These are phyloP conservation scores for Glycyrrhiza uralensis DNA, from an alignment of 306 rosid genomes.

Conservation along the genomic window DNA sequence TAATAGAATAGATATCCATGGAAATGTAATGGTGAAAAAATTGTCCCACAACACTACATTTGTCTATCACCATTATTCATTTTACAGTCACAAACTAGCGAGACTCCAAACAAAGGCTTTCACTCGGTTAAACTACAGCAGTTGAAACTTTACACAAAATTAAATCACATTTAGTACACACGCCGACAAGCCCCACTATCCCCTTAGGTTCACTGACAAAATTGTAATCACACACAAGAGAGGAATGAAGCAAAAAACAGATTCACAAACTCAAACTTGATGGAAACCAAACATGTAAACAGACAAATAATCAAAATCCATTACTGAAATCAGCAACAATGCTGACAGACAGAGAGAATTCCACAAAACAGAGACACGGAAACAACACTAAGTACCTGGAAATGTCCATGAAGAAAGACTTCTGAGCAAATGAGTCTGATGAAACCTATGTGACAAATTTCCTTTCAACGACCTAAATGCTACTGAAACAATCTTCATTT, in stretches of 20 bases:
- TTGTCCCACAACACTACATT: not conserved
- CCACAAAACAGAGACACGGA: not conserved
- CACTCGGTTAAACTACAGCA: not conserved
- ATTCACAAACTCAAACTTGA: not conserved
- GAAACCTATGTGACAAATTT: conserved; percentile 12
- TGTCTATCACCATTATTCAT: too few relatives aligned
- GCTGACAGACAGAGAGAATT: not conserved
- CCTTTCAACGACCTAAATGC: conserved; percentile 34
- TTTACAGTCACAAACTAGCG: not conserved
- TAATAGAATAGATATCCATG: not conserved
- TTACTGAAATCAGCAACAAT: not conserved
- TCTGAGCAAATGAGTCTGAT: conserved; percentile 20
- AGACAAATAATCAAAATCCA: not conserved
- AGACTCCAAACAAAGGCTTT: not conserved
- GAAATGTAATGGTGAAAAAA: not conserved
- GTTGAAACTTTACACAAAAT: not conserved
- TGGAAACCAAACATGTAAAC: not conserved
- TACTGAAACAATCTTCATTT: conserved; percentile 32
- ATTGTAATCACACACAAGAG: not conserved
- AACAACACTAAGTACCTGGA: conserved; percentile 26
- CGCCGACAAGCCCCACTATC: not conserved
- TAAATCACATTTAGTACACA: not conserved
- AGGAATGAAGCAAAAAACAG: not conserved
- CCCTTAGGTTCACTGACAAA: not conserved
- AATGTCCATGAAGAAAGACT: conserved; percentile 26